These are phyloP conservation scores for Xylaria flabelliformis DNA, from an alignment of 495 filamentous ascomycete species.

Conservation along the genomic window DNA sequence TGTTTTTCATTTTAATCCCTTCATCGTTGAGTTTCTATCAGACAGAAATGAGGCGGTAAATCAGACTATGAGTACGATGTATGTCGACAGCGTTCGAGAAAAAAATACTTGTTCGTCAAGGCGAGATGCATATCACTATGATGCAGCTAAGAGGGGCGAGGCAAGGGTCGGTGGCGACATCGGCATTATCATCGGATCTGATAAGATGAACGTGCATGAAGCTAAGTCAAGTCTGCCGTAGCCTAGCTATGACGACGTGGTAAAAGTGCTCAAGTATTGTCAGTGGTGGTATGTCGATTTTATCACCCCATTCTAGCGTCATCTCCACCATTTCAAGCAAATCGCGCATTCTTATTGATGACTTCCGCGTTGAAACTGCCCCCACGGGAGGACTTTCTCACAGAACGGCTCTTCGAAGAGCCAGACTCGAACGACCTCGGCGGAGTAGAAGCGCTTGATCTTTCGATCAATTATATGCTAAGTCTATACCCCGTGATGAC, in stretches of 20 bases:
- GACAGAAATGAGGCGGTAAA: background rate
- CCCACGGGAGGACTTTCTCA: background rate
- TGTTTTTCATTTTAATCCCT: background rate
- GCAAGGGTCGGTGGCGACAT: constrained; percentile 42
- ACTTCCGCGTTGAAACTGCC: constrained; percentile 5
- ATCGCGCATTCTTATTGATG: constrained; percentile 18
- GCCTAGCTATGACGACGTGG: constrained; percentile 33
- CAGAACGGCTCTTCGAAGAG: background rate
- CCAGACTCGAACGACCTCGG: background rate
- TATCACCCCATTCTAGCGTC: constrained; percentile 15
- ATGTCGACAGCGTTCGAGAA: background rate
- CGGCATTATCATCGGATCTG: constrained; percentile 60
- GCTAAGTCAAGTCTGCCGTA: constrained; percentile 26
- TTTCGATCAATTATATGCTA: background rate
- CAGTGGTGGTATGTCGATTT: constrained; percentile 14
- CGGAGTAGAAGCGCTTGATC: background rate
- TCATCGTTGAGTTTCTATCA: background rate
- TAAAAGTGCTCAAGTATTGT: background rate
- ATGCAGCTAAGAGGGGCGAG: constrained; percentile 32
- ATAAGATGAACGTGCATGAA: constrained; percentile 51
- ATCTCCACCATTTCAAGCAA: constrained; percentile 20
- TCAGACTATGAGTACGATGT: background rate
- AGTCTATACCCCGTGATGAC: background rate
- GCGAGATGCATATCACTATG: constrained; percentile 27
- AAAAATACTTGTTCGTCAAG: background rate